phyloP scores from a whole-genome alignment of 306 rosid genomes.

The Fragaria nilgerrensis region DNA sequence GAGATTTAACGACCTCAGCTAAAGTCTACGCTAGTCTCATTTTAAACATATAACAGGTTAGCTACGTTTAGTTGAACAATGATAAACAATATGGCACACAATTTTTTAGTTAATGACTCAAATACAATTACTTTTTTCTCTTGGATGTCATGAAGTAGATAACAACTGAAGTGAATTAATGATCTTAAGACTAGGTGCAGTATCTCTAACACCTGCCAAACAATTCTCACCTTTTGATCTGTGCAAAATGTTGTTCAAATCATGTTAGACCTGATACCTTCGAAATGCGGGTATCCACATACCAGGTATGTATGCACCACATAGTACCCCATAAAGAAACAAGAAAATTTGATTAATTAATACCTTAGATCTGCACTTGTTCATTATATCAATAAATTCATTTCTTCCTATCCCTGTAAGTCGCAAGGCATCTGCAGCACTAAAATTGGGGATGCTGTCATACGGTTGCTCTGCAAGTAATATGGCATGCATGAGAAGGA shows the following conservation, averaged over 20 bases:
- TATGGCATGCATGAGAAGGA: constrained; percentile 25
- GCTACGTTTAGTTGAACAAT: neutral
- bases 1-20: neutral
- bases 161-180: neutral
- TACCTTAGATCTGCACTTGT: constrained; percentile 98
- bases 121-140: neutral
- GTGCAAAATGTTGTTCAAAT: neutral
- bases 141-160: neutral
- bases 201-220: neutral
- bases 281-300: neutral
- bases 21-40: neutral
- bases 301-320: constrained; percentile 11
- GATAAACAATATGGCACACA: neutral
- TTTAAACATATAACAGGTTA: neutral
- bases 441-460: constrained; percentile 98
- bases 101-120: neutral
- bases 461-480: constrained; percentile 90
- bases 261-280: constrained; percentile 11
- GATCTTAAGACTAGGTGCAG: neutral
- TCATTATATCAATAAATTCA: constrained; percentile 96
- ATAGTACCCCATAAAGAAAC: constrained; percentile 3
- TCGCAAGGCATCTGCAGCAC: constrained; percentile 95
- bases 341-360: constrained; percentile 23
- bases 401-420: constrained; percentile 93
- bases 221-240: neutral